These are phyloP conservation scores for Jacaranda mimosifolia DNA, from an alignment of 257 asterid genomes.

Conservation along the genomic window DNA sequence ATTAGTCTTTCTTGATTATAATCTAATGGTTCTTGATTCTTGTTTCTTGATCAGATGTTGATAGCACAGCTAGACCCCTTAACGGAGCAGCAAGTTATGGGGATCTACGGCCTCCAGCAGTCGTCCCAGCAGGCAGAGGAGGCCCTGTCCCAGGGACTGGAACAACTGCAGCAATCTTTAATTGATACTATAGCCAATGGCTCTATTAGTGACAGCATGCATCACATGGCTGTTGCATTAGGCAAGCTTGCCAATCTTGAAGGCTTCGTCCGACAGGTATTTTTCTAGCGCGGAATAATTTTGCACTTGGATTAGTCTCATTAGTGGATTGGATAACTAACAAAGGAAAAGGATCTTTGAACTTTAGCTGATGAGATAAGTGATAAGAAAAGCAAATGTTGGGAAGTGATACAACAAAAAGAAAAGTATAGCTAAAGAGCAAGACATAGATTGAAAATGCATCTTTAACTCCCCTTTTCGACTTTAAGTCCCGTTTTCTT, in stretches of 20 bases:
- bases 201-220: constrained; percentile 75
- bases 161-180: constrained; percentile 86
- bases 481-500: constrained; percentile 28
- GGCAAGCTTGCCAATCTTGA: constrained; percentile 87
- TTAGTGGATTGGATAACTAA: background rate
- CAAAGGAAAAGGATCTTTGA: background rate
- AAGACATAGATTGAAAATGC: constrained; percentile 10
- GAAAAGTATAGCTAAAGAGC: constrained; percentile 38
- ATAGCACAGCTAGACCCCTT: constrained; percentile 79
- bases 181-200: constrained; percentile 69
- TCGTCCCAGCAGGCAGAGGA: constrained; percentile 94
- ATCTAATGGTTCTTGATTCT: background rate
- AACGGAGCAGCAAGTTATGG: constrained; percentile 91
- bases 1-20: background rate
- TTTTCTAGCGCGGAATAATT: background rate
- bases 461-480: constrained; percentile 27
- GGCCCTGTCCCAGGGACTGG: constrained; percentile 91
- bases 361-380: constrained; percentile 40
- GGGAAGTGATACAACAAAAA: constrained; percentile 32
- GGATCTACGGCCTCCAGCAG: constrained; percentile 88
- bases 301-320: background rate
- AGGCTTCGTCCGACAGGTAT: constrained; percentile 91
- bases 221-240: constrained; percentile 90
- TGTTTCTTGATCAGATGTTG: constrained; percentile 62
- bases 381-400: constrained; percentile 40